A percentile compares a stretch with the other conserved stretches of the same genome.
phyloP scores from a whole-genome alignment of 2,329 filamentous ascomycete genomes.

The Lasiodiplodia sp. region DNA sequence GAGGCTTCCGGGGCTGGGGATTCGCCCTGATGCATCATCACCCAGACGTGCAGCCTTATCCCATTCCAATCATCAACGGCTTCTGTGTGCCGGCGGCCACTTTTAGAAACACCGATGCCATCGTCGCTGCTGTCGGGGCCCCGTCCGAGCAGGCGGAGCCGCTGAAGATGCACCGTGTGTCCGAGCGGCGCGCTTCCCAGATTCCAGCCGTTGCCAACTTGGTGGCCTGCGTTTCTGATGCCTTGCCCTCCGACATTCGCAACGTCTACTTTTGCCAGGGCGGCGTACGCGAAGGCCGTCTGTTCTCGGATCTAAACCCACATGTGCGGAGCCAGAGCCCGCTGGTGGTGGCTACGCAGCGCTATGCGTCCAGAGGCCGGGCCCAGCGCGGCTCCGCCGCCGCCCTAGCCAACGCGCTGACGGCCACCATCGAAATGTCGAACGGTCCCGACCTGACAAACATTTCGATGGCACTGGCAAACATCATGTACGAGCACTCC shows the following conservation, averaged over 20 bases:
- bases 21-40: slow-evolving; percentile 86
- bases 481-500: slow-evolving; percentile 64
- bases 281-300: slow-evolving; percentile 82
- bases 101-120: slow-evolving; percentile 19
- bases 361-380: slow-evolving; percentile 48
- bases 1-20: slow-evolving; percentile 89
- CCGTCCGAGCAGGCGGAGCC: slow-evolving; percentile 51
- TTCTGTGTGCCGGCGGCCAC: slow-evolving; percentile 65
- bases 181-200: slow-evolving; percentile 77
- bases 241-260: slow-evolving; percentile 69
- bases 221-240: slow-evolving; percentile 74
- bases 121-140: slow-evolving; percentile 66
- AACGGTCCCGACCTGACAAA: slow-evolving; percentile 32
- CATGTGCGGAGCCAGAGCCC: slow-evolving; percentile 70
- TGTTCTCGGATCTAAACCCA: slow-evolving; percentile 73
- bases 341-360: slow-evolving; percentile 65
- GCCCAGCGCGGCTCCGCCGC: neutral
- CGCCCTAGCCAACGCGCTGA: neutral
- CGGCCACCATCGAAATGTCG: neutral
- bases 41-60: slow-evolving; percentile 74
- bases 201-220: slow-evolving; percentile 85
- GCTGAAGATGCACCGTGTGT: slow-evolving; percentile 66
- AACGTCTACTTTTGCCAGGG: slow-evolving; percentile 84
- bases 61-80: slow-evolving; percentile 81
- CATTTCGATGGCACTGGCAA: slow-evolving; percentile 60